These are phyloP conservation scores for Mortierella sp. DNA, from an alignment of 371 early-diverging fungal genomes.

Conservation along the genomic window DNA sequence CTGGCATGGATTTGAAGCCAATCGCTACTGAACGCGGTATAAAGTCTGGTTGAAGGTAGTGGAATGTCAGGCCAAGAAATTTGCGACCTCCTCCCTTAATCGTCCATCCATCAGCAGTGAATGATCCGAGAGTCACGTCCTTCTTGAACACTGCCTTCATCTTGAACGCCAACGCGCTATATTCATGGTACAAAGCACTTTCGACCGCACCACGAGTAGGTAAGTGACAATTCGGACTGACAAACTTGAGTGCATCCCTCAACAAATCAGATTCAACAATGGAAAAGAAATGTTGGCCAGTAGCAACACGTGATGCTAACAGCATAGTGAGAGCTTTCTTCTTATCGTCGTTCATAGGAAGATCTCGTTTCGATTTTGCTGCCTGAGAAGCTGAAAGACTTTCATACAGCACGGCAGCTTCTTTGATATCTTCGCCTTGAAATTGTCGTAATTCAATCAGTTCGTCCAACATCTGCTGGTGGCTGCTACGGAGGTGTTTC, in stretches of 20 bases:
- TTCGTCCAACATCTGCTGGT: neutral
- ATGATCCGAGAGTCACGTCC: neutral
- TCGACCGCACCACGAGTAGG: neutral
- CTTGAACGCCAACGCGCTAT: neutral
- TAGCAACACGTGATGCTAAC: neutral
- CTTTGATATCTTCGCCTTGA: neutral
- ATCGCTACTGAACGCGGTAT: conserved; percentile 9
- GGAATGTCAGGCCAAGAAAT: conserved; percentile 14
- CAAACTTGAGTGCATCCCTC: neutral
- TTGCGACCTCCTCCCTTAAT: conserved; percentile 6
- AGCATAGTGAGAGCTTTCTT: neutral
- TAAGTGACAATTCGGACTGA: neutral
- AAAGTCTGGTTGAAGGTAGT: conserved; percentile 10
- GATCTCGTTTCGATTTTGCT: neutral
- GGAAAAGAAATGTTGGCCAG: neutral
- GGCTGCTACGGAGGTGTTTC: neutral
- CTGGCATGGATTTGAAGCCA: conserved; percentile 2
- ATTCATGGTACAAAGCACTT: neutral
- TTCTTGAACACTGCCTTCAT: neutral
- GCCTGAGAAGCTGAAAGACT: neutral
- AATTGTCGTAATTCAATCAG: neutral
- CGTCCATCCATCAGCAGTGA: conserved; percentile 20
- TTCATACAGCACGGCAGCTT: neutral
- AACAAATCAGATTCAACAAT: neutral
- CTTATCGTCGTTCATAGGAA: neutral